A percentile compares a stretch with the other conserved stretches of the same genome.
Evolutionary conservation across 1,284 basidiomycete species (phyloP).

Genomic region (Pseudomicrostroma phylloplanum): DNA sequence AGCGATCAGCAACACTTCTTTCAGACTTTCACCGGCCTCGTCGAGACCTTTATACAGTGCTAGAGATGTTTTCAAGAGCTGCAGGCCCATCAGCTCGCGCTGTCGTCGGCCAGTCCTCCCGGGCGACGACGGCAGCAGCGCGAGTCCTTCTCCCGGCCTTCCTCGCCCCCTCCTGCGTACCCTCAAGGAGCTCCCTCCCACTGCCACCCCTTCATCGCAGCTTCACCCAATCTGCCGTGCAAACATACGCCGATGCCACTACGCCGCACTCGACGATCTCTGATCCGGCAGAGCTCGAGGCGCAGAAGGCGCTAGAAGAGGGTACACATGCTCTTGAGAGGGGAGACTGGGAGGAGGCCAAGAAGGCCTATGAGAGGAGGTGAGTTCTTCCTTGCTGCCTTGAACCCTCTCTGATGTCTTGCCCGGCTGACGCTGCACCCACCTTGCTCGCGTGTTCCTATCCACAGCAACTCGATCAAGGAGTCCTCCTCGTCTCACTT

Average conservation of each 20-base stretch:
- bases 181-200: not conserved
- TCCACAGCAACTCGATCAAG: constrained; percentile 71
- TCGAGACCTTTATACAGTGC: no score
- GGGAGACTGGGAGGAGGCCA: constrained; percentile 76
- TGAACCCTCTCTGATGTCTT: no score
- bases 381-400: not conserved
- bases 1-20: no score
- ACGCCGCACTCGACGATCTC: constrained; percentile 69
- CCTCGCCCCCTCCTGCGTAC: no score
- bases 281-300: constrained; percentile 77
- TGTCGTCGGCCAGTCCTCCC: no score
- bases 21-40: no score
- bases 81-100: no score
- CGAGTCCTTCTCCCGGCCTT: no score
- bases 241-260: constrained; percentile 68
- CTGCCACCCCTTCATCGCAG: not conserved
- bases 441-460: not conserved
- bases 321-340: constrained; percentile 82
- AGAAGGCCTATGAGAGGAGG: constrained; percentile 36
- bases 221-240: not conserved
- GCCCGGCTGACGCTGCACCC: not conserved
- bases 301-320: constrained; percentile 72
- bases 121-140: no score
- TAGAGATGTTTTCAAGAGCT: no score
- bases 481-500: constrained; percentile 75